phyloP scores from a whole-genome alignment of 441 rosid genomes.

The Populus hybrid region DNA sequence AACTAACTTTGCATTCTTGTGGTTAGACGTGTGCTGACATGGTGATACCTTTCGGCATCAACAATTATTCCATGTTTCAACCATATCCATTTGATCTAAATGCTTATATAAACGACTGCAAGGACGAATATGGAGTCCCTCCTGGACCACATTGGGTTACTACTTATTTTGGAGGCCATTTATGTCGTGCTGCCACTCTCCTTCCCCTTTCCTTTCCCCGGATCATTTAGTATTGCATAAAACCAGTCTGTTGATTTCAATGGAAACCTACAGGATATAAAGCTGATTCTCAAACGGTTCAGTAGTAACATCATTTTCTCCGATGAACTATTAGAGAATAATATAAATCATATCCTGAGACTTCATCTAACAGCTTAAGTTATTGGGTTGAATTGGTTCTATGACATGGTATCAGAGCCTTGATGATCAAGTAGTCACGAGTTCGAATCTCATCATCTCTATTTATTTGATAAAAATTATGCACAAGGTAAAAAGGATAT shows the following conservation, averaged over 20 bases:
- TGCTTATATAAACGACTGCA: slow-evolving; percentile 29
- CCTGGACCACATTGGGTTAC: slow-evolving; percentile 70
- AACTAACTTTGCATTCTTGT: background rate
- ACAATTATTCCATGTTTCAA: slow-evolving; percentile 49
- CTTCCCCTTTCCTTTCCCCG: too few species aligned
- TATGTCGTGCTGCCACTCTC: background rate
- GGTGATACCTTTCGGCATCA: slow-evolving; percentile 48
- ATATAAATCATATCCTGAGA: too few species aligned
- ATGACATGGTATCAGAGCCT: too few species aligned
- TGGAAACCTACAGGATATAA: too few species aligned
- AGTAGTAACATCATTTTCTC: background rate
- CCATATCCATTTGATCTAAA: slow-evolving; percentile 41
- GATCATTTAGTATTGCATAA: too few species aligned
- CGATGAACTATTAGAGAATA: too few species aligned
- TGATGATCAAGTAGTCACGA: too few species aligned
- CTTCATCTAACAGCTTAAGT: too few species aligned
- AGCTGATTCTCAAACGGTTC: background rate
- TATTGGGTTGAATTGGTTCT: too few species aligned
- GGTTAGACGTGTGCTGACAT: slow-evolving; percentile 54
- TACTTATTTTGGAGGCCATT: slow-evolving; percentile 51
- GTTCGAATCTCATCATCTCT: too few species aligned
- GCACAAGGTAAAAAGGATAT: too few species aligned
- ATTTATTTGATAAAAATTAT: too few species aligned
- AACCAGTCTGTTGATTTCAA: background rate
- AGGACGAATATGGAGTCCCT: slow-evolving; percentile 38